Evolutionary conservation across 2,329 filamentous ascomycete species (phyloP).

Genomic region (Botrytis aclada): DNA sequence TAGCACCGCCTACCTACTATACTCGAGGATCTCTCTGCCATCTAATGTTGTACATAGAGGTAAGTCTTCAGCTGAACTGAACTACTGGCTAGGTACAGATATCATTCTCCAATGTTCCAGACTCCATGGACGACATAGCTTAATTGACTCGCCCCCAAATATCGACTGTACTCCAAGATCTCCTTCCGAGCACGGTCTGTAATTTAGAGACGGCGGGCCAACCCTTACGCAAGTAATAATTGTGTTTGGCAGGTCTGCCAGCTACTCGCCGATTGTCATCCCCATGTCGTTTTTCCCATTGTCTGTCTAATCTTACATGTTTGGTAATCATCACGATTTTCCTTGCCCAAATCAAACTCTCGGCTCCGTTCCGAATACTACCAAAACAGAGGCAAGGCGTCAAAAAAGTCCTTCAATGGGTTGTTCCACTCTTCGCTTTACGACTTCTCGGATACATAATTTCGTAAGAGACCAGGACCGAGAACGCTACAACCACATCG

Average conservation of each 20-base stretch:
- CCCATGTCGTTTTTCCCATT: background rate
- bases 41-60: conserved; percentile 4
- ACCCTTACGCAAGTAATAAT: conserved; percentile 4
- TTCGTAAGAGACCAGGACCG: background rate
- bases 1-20: background rate
- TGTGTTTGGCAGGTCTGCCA: background rate
- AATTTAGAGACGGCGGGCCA: background rate
- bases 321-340: conserved; percentile 1
- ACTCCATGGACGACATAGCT: background rate
- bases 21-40: conserved; percentile 1
- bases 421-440: background rate
- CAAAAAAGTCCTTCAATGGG: background rate
- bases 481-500: conserved; percentile 11
- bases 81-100: conserved; percentile 6
- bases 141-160: conserved; percentile 5
- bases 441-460: conserved; percentile 1
- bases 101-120: conserved; percentile 12
- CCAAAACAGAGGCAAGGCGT: background rate
- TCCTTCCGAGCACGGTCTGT: conserved; percentile 7
- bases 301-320: conserved; percentile 4
- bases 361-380: background rate
- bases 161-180: background rate
- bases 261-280: background rate
- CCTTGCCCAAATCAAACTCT: background rate
- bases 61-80: conserved; percentile 5